These are phyloP conservation scores for Agrocybe praecox DNA, from an alignment of 768 basidiomycete genomes.

Conservation along the genomic window DNA sequence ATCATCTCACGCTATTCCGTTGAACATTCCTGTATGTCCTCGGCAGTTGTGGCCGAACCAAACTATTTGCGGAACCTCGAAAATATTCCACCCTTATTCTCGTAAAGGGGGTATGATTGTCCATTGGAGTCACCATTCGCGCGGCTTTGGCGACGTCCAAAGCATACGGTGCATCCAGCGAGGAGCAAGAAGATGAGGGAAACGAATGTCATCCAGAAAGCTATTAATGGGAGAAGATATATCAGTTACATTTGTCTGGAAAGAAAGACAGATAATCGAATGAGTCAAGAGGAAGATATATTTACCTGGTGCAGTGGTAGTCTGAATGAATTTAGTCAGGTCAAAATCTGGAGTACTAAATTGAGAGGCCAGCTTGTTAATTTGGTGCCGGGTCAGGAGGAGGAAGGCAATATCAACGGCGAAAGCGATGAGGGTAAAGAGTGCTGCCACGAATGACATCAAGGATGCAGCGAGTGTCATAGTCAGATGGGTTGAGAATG, in stretches of 20 bases:
- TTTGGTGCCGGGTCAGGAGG: conserved; percentile 58
- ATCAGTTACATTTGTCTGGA: too few relatives aligned
- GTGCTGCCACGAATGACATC: conserved; percentile 70
- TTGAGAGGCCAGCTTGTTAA: conserved; percentile 48
- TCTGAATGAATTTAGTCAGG: conserved; percentile 35
- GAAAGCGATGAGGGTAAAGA: conserved; percentile 72
- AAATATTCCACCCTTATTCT: background rate
- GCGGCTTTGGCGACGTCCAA: conserved; percentile 62
- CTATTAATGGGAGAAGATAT: conserved; percentile 29
- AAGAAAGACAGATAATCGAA: too few relatives aligned
- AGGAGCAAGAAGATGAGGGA: conserved; percentile 63
- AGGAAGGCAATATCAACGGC: conserved; percentile 77
- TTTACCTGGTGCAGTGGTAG: conserved; percentile 60
- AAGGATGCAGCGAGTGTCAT: conserved; percentile 66
- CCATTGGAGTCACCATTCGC: conserved; percentile 29
- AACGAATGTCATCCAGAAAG: conserved; percentile 78
- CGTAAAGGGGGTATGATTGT: background rate
- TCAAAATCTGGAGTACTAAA: conserved; percentile 9
- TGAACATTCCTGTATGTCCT: too few relatives aligned
- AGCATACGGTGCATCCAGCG: conserved; percentile 73
- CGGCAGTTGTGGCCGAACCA: too few relatives aligned
- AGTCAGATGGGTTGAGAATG: conserved; percentile 47
- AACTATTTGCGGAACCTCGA: background rate
- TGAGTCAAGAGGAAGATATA: too few relatives aligned
- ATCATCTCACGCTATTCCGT: too few relatives aligned